Evolutionary conservation across 257 asterid genomes (phyloP).

Genomic region (Solanum tacnaense): DNA sequence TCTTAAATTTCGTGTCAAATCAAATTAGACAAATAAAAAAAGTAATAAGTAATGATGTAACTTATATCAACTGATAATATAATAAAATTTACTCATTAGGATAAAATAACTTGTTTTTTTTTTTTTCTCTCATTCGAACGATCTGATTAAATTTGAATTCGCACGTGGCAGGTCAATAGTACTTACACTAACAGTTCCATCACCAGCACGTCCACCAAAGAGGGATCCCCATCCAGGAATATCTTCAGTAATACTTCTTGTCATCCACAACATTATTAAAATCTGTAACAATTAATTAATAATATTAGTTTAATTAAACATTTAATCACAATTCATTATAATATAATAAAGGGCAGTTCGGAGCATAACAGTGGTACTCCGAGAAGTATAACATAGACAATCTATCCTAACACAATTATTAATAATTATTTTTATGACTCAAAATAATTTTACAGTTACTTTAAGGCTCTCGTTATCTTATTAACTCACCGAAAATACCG

Average conservation of each 20-base stretch:
- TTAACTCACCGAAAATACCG: constrained; percentile 52
- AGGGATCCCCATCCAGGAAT: constrained; percentile 87
- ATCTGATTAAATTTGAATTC: neutral
- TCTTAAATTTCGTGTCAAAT: too few species aligned
- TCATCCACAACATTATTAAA: constrained; percentile 76
- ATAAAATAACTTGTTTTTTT: too few species aligned
- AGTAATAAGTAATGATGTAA: too few species aligned
- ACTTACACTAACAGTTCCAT: constrained; percentile 84
- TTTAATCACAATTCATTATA: neutral
- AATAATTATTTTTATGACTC: accelerated
- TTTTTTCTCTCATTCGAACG: accelerated
- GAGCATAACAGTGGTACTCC: neutral
- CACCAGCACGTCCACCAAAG: constrained; percentile 75
- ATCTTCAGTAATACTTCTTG: constrained; percentile 83
- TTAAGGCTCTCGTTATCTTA: accelerated
- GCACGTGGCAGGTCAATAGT: accelerated
- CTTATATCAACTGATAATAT: too few species aligned
- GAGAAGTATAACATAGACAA: accelerated
- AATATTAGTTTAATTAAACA: neutral
- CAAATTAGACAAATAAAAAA: too few species aligned
- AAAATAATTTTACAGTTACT: neutral
- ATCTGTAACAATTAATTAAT: constrained; percentile 15
- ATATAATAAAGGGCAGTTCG: neutral
- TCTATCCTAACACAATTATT: neutral
- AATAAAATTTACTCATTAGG: neutral